These are phyloP conservation scores for Thozetella sp. DNA, from an alignment of 495 filamentous ascomycete species.

Conservation along the genomic window DNA sequence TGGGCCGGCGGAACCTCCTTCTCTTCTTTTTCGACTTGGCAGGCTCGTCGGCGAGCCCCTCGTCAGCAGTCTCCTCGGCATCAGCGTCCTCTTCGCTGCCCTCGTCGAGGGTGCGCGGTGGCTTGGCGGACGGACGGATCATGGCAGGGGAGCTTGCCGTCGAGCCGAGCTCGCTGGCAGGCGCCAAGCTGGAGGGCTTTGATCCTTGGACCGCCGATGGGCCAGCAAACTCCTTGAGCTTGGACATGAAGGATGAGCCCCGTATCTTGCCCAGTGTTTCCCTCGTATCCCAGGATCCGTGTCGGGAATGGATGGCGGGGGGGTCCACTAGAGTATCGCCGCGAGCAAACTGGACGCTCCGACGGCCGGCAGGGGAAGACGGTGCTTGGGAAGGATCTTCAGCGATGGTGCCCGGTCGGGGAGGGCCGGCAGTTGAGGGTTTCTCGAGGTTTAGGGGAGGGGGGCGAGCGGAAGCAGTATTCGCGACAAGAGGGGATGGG, in stretches of 20 bases:
- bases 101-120: constrained; percentile 56
- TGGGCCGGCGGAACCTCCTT: constrained; percentile 52
- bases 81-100: constrained; percentile 74
- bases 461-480: background rate
- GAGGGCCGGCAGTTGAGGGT: constrained; percentile 4
- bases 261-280: constrained; percentile 57
- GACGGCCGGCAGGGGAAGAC: constrained; percentile 12
- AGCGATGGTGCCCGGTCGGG: background rate
- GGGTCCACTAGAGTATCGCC: constrained; percentile 43
- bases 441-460: constrained; percentile 10
- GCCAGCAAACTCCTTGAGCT: constrained; percentile 61
- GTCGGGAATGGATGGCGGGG: constrained; percentile 40
- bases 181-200: constrained; percentile 29
- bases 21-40: constrained; percentile 50
- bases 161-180: constrained; percentile 33
- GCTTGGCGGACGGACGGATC: constrained; percentile 36
- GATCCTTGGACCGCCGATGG: constrained; percentile 47
- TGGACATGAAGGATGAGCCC: constrained; percentile 66
- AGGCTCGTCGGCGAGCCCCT: constrained; percentile 46
- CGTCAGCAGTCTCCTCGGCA: constrained; percentile 70
- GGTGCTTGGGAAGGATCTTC: constrained; percentile 14
- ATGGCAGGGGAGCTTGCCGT: constrained; percentile 45
- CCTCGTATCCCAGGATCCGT: constrained; percentile 58
- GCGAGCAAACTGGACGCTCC: constrained; percentile 67
- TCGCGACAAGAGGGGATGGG: constrained; percentile 18